Base-by-base conservation (phyloP, 495 filamentous ascomycete species). In the Aspergillus homomorphus region DNA sequence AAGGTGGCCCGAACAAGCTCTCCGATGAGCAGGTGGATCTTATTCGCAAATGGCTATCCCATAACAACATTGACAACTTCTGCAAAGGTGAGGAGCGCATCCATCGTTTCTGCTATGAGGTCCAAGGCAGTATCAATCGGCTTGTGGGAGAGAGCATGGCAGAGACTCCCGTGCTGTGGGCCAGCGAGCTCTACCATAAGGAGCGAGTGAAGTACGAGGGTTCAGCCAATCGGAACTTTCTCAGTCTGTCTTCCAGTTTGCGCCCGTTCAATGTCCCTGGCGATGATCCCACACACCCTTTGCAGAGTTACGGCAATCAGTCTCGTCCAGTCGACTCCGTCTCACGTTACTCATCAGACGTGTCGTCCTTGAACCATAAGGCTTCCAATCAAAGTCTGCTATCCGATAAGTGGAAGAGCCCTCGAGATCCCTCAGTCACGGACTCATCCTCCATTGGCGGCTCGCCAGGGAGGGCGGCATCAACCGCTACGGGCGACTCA, bases 41-140 rank as follows among this genome's bases (percentile, higher is more conserved):
- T 62, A 96, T 91, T 4, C 78, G 83, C 21, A 87, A 86, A 53
- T 98, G 94, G 90, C 73, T 98, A 46, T 84, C 87, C 16, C 85
- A 88, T 68, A 87, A 85, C 62, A 85, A 84, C 12, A 84, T 97
- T 20, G 92, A 94, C 70, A 97, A 96, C 65, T 92, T 97, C 72
- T 98, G 94, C 76, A 88, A 87, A 64, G 94, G 92, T 18, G 94
- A 98, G 67, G 94, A 98, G 74, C 78, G 94, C 38, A 95, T 98
- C 53, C 94, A 98, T 68, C 84, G 92, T 16, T 96, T 98, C 69
- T 95, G 87, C 69, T 86, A 92, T 49, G 94, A 98, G 67, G 82
- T 98, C 22, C 89, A 94, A 55, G 89, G 80, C 56, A 96, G 90
- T 62, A 86, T 96, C 70, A 87, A 81, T 65, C 93, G 91, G 69